Evolutionary conservation across 2,329 filamentous ascomycete genomes (phyloP).

Genomic region (Ceratocystis lukuohia): DNA sequence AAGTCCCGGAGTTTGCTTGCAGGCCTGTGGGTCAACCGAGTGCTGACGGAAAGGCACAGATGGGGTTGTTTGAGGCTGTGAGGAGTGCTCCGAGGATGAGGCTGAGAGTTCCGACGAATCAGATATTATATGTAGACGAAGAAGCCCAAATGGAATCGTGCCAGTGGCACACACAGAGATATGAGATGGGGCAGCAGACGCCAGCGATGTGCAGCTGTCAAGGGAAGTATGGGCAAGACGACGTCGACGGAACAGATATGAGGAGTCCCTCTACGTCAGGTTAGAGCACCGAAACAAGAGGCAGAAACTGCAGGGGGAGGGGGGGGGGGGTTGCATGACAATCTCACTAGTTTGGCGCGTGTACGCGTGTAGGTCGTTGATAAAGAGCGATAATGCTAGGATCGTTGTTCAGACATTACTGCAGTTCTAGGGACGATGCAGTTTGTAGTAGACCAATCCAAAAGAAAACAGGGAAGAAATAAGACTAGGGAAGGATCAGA

Average conservation of each 20-base stretch:
- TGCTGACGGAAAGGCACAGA: background rate
- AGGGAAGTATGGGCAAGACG: background rate
- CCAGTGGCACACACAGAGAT: conserved; percentile 30
- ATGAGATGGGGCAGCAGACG: conserved; percentile 24
- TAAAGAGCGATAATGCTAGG: conserved; percentile 12
- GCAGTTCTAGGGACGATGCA: background rate
- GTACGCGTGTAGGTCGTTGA: conserved; percentile 2
- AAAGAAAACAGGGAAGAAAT: background rate
- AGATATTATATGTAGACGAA: conserved; percentile 27
- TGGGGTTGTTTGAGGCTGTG: background rate
- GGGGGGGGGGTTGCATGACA: background rate
- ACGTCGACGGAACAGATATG: background rate
- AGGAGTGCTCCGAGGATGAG: background rate
- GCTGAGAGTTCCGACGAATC: background rate
- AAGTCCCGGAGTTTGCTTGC: background rate
- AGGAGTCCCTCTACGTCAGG: background rate
- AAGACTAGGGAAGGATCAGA: background rate
- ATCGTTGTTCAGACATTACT: conserved; percentile 8
- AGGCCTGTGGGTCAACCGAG: background rate
- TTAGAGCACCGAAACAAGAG: conserved; percentile 1
- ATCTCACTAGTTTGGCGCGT: background rate
- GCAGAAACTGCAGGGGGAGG: background rate
- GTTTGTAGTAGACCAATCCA: background rate
- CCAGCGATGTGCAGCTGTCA: background rate
- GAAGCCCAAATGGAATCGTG: conserved; percentile 31